Evolutionary conservation across 2,329 filamentous ascomycete species (phyloP).

Genomic region (Monascus ruber): DNA sequence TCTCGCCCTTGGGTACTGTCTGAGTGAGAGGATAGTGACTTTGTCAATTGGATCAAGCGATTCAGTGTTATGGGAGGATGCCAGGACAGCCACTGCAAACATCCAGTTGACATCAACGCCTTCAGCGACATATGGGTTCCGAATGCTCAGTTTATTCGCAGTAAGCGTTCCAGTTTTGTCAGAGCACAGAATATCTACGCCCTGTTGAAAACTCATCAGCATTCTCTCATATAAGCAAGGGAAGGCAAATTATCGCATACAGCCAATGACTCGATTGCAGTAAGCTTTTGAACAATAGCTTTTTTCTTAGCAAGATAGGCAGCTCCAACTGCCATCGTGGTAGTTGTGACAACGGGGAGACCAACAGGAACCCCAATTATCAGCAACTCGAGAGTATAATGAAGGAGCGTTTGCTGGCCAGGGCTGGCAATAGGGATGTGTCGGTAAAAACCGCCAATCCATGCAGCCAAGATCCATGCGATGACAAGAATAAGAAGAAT

Average conservation of each 20-base stretch:
- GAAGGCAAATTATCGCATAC: conserved; percentile 23
- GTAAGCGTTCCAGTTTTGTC: conserved; percentile 70
- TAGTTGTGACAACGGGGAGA: conserved; percentile 68
- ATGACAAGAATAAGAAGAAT: conserved; percentile 63
- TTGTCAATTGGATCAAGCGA: conserved; percentile 71
- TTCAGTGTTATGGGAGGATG: conserved; percentile 67
- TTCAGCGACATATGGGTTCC: conserved; percentile 65
- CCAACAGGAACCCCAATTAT: conserved; percentile 74
- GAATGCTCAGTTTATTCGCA: conserved; percentile 55
- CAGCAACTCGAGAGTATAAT: conserved; percentile 58
- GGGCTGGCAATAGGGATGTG: conserved; percentile 47
- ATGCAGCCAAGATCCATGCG: conserved; percentile 61
- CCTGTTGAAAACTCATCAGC: conserved; percentile 11
- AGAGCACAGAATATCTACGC: conserved; percentile 68
- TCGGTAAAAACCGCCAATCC: conserved; percentile 71
- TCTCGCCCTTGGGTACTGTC: conserved; percentile 62
- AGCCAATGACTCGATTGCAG: conserved; percentile 64
- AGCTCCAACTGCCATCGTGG: conserved; percentile 64
- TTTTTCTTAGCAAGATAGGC: conserved; percentile 67
- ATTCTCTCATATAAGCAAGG: not conserved
- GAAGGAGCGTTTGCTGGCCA: conserved; percentile 53
- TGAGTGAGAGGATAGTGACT: conserved; percentile 62
- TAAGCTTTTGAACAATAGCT: conserved; percentile 69
- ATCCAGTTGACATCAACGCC: conserved; percentile 73
- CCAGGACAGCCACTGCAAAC: conserved; percentile 67